phyloP scores from a whole-genome alignment of 2,329 filamentous ascomycete genomes.

The Zelopaecilomyces penicillatus region DNA sequence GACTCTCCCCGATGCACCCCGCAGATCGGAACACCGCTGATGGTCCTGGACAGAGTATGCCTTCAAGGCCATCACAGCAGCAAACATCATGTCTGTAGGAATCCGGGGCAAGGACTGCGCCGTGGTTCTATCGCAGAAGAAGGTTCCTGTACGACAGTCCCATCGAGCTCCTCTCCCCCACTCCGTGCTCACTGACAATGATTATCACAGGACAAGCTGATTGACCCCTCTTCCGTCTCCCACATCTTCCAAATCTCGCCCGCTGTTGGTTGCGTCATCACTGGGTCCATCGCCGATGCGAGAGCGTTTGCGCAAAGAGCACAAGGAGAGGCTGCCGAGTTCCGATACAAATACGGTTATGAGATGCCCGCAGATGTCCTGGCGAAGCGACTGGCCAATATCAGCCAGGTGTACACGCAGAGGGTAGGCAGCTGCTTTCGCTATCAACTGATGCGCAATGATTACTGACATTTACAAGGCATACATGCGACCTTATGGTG shows the following conservation, averaged over 20 bases:
- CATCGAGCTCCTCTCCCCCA: neutral
- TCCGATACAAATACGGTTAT: constrained; percentile 97
- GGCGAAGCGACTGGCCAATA: constrained; percentile 95
- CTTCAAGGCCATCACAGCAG: constrained; percentile 98
- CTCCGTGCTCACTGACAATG: too few species aligned
- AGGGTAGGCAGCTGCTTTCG: constrained; percentile 47
- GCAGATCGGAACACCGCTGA: constrained; percentile 13
- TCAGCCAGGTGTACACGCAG: constrained; percentile 98
- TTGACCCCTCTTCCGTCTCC: constrained; percentile 92
- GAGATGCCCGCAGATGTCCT: constrained; percentile 98
- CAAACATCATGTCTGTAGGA: constrained; percentile 97
- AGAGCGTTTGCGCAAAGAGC: constrained; percentile 87
- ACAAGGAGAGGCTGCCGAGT: constrained; percentile 92
- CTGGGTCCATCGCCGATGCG: constrained; percentile 94
- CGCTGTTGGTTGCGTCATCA: constrained; percentile 96
- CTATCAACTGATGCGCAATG: neutral
- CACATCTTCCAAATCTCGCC: constrained; percentile 97
- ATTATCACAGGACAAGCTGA: constrained; percentile 78
- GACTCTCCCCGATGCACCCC: neutral
- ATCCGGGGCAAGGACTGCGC: constrained; percentile 95
- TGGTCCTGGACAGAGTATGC: constrained; percentile 72
- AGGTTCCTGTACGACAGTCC: constrained; percentile 73
- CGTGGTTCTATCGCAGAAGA: constrained; percentile 97
- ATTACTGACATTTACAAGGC: constrained; percentile 41
- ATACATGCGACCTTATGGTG: constrained; percentile 96